These are phyloP conservation scores for Marasmius oreades DNA, from an alignment of 1,284 basidiomycete species.

Conservation along the genomic window DNA sequence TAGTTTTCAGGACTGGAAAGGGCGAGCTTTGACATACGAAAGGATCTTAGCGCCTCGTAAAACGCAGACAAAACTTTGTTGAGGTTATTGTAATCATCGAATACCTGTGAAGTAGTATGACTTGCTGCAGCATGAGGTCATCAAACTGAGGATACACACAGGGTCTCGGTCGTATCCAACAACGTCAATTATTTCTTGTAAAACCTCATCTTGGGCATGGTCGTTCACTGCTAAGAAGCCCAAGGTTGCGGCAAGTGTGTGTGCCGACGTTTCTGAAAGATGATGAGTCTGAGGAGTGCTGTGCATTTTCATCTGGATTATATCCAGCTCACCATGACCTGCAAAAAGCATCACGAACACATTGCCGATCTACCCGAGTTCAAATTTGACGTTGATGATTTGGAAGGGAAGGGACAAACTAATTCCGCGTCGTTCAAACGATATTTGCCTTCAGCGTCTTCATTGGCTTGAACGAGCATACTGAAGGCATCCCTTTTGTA, in stretches of 20 bases:
- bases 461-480: constrained; percentile 16
- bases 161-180: constrained; percentile 7
- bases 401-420: background rate
- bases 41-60: constrained; percentile 19
- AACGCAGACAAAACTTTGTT: constrained; percentile 16
- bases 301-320: background rate
- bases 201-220: constrained; percentile 18
- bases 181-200: constrained; percentile 14
- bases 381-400: background rate
- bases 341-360: constrained; percentile 19
- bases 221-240: constrained; percentile 20
- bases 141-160: constrained; percentile 1
- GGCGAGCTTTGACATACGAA: constrained; percentile 12
- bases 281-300: background rate
- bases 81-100: constrained; percentile 16
- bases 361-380: constrained; percentile 16
- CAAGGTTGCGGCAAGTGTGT: constrained; percentile 15
- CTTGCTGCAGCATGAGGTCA: background rate
- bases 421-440: constrained; percentile 17
- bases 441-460: constrained; percentile 14
- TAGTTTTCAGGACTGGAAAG: background rate
- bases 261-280: constrained; percentile 18
- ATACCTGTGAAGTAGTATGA: constrained; percentile 8
- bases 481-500: constrained; percentile 14
- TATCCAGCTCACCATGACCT: constrained; percentile 16